These are phyloP conservation scores for Paramecium biaurelia DNA, from an alignment of 73 alveolate genomes.

Conservation along the genomic window DNA sequence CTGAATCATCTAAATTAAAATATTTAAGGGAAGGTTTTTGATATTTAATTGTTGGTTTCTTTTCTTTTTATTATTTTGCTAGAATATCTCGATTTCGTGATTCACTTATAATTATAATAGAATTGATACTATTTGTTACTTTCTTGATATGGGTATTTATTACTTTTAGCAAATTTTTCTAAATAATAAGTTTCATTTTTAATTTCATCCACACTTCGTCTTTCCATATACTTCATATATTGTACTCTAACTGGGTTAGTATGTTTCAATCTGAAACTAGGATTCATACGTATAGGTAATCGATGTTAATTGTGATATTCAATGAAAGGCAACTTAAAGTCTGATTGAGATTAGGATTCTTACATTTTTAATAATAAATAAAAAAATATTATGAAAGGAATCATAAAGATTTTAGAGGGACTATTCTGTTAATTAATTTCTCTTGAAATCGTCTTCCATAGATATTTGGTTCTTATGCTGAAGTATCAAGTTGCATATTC, in stretches of 20 bases:
- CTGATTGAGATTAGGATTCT: conserved; percentile 31
- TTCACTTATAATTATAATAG: background rate
- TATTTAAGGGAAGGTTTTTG: background rate
- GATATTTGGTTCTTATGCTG: conserved; percentile 74
- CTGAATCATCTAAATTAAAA: background rate
- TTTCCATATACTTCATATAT: background rate
- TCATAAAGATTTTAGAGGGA: background rate
- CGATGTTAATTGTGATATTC: background rate
- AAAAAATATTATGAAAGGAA: background rate
- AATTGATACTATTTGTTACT: background rate
- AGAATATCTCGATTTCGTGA: background rate
- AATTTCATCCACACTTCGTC: background rate
- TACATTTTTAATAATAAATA: background rate
- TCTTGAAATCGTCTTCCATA: conserved; percentile 62
- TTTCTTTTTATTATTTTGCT: background rate
- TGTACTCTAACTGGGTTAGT: conserved; percentile 8
- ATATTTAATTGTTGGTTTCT: background rate
- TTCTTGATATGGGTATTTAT: background rate
- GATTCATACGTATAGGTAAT: conserved; percentile 18
- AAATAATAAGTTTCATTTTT: background rate
- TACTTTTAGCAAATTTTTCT: background rate
- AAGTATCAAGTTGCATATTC: conserved; percentile 78
- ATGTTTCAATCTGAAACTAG: background rate
- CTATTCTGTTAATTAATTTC: conserved; percentile 6
- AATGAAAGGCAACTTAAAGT: background rate